Evolutionary conservation across 176 grass and related monocot species (phyloP).

Genomic region (Lolium perenne): DNA sequence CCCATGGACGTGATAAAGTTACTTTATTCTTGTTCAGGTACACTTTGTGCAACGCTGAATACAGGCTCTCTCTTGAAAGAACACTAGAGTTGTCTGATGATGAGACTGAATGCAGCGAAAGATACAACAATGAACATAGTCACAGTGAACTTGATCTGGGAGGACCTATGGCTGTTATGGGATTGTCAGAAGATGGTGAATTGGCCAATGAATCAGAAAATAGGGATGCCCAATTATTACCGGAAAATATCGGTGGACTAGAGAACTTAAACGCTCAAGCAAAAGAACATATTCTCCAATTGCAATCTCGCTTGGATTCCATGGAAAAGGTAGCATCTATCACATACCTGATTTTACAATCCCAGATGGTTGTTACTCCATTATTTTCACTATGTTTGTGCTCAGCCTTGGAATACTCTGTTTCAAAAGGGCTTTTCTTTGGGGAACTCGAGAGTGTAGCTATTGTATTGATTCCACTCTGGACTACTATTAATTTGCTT

Average conservation of each 20-base stretch:
- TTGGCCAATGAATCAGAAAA: constrained; percentile 38
- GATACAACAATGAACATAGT: constrained; percentile 47
- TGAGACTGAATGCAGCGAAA: constrained; percentile 50
- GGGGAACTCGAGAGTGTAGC: background rate
- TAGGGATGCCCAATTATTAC: constrained; percentile 39
- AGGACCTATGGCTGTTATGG: constrained; percentile 41
- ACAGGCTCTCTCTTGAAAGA: constrained; percentile 89
- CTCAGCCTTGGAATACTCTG: background rate
- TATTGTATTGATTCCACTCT: constrained; percentile 1
- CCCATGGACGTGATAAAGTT: background rate
- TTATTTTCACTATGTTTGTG: background rate
- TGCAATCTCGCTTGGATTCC: constrained; percentile 79
- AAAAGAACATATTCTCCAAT: constrained; percentile 69
- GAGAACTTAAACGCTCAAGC: constrained; percentile 67
- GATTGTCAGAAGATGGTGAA: constrained; percentile 52
- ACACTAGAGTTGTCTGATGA: constrained; percentile 72
- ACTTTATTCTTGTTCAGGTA: constrained; percentile 63
- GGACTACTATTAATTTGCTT: background rate
- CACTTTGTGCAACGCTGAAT: constrained; percentile 89
- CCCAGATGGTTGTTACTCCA: background rate
- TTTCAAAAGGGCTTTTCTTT: background rate
- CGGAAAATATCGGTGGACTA: constrained; percentile 58
- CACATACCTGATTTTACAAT: constrained; percentile 2
- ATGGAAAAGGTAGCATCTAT: constrained; percentile 72
- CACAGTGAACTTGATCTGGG: constrained; percentile 42